Conservation (phyloP, 345 rosid species). For the Euphorbia pulcherrima region DNA sequence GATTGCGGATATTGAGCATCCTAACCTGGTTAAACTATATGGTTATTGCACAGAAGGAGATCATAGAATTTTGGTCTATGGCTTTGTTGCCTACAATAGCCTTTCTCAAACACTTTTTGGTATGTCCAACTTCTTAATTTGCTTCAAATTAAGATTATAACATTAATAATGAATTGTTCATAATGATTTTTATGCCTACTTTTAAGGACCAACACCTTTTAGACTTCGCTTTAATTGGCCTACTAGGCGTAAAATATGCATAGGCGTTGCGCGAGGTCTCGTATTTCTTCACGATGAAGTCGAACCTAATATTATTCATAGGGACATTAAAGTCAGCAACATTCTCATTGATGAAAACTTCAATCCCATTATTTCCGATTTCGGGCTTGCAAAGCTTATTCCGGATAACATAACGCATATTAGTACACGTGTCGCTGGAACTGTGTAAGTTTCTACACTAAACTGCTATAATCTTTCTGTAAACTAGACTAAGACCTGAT, state of each 20-base stretch:
- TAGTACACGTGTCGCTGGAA: slow-evolving; percentile 73
- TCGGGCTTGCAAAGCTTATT: slow-evolving; percentile 73
- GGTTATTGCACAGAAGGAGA: slow-evolving; percentile 64
- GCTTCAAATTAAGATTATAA: slow-evolving; percentile 7
- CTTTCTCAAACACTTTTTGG: slow-evolving; percentile 66
- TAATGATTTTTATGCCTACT: slow-evolving; percentile 3
- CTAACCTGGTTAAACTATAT: slow-evolving; percentile 52
- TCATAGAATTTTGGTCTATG: slow-evolving; percentile 64
- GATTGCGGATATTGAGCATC: slow-evolving; percentile 54
- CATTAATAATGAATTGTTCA: not conserved
- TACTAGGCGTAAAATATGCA: slow-evolving; percentile 45
- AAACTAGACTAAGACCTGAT: not conserved
- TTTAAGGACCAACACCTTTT: slow-evolving; percentile 39
- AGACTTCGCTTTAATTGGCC: slow-evolving; percentile 53
- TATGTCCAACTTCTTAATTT: slow-evolving; percentile 16
- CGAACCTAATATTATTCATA: slow-evolving; percentile 55
- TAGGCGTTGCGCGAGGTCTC: slow-evolving; percentile 65
- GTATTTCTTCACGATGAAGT: slow-evolving; percentile 69
- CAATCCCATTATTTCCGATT: slow-evolving; percentile 64
- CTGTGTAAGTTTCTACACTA: slow-evolving; percentile 41
- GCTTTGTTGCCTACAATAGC: slow-evolving; percentile 67
- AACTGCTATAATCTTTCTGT: not conserved
- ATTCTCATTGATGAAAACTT: slow-evolving; percentile 57
- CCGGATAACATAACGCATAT: slow-evolving; percentile 56
- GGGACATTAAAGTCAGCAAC: slow-evolving; percentile 80